Base-by-base conservation (phyloP, 2,329 filamentous ascomycete species). In the Cercospora zeae-maydis region DNA sequence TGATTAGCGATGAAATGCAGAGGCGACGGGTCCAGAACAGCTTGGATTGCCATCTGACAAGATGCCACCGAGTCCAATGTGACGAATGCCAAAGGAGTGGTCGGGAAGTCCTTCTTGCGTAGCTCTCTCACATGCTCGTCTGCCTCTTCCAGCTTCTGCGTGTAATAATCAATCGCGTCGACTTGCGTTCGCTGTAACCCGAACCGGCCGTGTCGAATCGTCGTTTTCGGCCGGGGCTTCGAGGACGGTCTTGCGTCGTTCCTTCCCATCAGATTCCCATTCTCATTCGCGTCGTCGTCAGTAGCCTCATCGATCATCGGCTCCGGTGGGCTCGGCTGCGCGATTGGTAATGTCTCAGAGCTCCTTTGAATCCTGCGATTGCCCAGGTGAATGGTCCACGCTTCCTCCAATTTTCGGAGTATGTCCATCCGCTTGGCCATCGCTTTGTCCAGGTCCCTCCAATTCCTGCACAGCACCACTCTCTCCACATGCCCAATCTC, bases 31-130 rank as follows among this genome's bases (percentile, higher is more conserved):
- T 98, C 93, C 58, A 99, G 86, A 10, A 96, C 88, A 3, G 95
- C 93, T 77, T 99, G 95, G 47, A 96, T 91, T 24, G 93, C 91
- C 92, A 98, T 96, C 79, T 99, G 95, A 67, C 85, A 86, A 19
- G 93, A 89, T 13, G 93, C 91, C 55, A 96, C 95, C 3, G 92
- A 95, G 78, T 97, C 91, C 92, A 99, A 96, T 0, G 95, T 98
- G 39, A 99, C 91, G 75, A 99, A 97, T 0, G 96, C 96, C 64
- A 96, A 84, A 54, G 93, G 89, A 0, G 88, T 93, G 0, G 95
- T 83, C 5, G 83, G 79, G 71, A 92, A 98, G 3, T 89, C 84
- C 75, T 91, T 90, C 71, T 86, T 86, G 30, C 95, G 86, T 10
- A 92, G 86, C 7, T 78, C 77, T 7, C 78, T 76, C 56, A 99